Percentiles rank a stretch among this genome's conserved stretches.
phyloP scores from a whole-genome alignment of 257 asterid genomes.

The Lycium ferocissimum region DNA sequence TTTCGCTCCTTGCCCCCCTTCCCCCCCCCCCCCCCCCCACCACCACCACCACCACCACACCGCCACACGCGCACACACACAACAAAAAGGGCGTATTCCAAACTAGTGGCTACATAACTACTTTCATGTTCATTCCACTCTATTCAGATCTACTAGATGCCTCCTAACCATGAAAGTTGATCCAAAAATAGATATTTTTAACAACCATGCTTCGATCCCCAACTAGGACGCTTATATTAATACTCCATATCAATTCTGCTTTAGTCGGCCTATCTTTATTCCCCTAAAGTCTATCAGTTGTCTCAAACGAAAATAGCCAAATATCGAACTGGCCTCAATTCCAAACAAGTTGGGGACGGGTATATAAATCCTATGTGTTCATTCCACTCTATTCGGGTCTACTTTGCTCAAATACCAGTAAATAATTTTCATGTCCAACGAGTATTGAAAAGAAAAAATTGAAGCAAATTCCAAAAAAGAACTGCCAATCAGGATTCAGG shows the following conservation, averaged over 20 bases:
- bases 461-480: not conserved
- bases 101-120: too few relatives aligned
- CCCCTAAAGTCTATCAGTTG: not conserved
- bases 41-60: too few relatives aligned
- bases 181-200: not conserved
- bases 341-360: not conserved
- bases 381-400: not conserved
- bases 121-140: too few relatives aligned
- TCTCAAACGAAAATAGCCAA: not conserved
- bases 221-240: not conserved
- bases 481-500: not conserved
- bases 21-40: too few relatives aligned
- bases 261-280: too few relatives aligned
- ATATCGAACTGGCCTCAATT: slow-evolving; percentile 10
- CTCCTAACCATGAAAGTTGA: not conserved
- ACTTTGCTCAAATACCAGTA: not conserved
- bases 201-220: not conserved
- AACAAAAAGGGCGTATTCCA: too few relatives aligned
- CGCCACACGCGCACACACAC: not conserved
- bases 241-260: not conserved
- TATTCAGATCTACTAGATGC: too few relatives aligned
- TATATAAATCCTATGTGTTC: not conserved
- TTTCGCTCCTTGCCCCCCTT: not conserved
- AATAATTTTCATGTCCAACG: not conserved
- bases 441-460: not conserved